Base-by-base conservation (phyloP, 225 moss, liverwort and hornwort species). In the Asterella californica region DNA sequence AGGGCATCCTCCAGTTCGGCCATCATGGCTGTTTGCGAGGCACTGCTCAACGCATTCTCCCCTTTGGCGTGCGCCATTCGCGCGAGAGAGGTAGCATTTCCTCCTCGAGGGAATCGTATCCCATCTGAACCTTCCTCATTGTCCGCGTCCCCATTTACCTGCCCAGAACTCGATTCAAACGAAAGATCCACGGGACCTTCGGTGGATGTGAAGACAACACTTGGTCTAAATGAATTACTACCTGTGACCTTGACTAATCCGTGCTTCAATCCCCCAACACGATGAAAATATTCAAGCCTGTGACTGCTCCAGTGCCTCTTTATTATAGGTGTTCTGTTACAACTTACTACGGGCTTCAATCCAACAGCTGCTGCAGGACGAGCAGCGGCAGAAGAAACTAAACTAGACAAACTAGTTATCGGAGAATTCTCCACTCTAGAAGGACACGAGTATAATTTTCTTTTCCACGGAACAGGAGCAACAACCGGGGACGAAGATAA, bases 1-100 rank as follows among this genome's bases (percentile, higher is more conserved):
- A 99, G 84, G 46, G 92, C 91, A 62, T 92, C 90, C 83, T 99
- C 97, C 89, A 99, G 82, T 81, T 91, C 90, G 77, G 89, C 90
- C 86, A 99, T 79, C 60, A 93, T 80, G 71, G 88, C 88, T 80
- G 70, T 82, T 85, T 99, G 84, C 57, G 79, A 48, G 27, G 74
- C 81, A 61, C 63, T 37, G 79, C 81, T 79, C 15, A 46, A 0
- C 1, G 64, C 78, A 65, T 64, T 64, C 64, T 78, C 78, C 70
- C 29, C 81, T 64, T 68, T 75, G 11, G 54, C 22, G 48, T 50
- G n/a, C 55, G 37, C 75, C 10, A 17, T 1, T 22, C 42, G 6
- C 67, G 25, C 25, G 74, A 75, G 48, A 74, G 62, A 72, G 73
- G 70, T n/a, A 78, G 49, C 42, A 76, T 76, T 52, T 66, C 76